These are phyloP conservation scores for Vicia villosa DNA, from an alignment of 306 rosid species.

Conservation along the genomic window DNA sequence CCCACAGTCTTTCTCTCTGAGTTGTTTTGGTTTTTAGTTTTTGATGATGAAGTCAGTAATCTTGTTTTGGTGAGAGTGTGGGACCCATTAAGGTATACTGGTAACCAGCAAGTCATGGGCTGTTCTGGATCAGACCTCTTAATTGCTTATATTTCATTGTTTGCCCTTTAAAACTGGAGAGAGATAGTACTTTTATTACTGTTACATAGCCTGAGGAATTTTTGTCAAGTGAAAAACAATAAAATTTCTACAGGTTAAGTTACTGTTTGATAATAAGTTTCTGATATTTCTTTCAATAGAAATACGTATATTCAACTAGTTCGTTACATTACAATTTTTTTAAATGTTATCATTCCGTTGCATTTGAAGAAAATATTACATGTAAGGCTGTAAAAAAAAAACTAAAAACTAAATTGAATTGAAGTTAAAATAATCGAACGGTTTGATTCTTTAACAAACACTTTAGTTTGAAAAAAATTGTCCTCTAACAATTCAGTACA, in stretches of 20 bases:
- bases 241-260: background rate
- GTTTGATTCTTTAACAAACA: too few relatives aligned
- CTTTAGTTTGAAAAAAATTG: too few relatives aligned
- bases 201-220: background rate
- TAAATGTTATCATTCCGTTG: too few relatives aligned
- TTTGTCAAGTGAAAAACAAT: background rate
- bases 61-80: background rate
- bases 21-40: constrained; percentile 7
- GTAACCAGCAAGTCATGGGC: constrained; percentile 4
- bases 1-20: background rate
- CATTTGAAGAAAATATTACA: too few relatives aligned
- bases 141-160: background rate
- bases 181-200: background rate
- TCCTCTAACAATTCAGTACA: too few relatives aligned
- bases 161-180: background rate
- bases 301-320: background rate
- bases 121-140: background rate
- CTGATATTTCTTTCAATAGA: background rate
- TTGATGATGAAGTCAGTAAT: constrained; percentile 12
- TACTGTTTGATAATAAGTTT: background rate
- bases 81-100: constrained; percentile 1
- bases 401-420: too few relatives aligned
- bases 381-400: too few relatives aligned
- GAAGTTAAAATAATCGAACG: too few relatives aligned
- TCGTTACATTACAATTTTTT: too few relatives aligned